These are phyloP conservation scores for Colletotrichum echinochloae DNA, from an alignment of 2,329 filamentous ascomycete species.

Conservation along the genomic window DNA sequence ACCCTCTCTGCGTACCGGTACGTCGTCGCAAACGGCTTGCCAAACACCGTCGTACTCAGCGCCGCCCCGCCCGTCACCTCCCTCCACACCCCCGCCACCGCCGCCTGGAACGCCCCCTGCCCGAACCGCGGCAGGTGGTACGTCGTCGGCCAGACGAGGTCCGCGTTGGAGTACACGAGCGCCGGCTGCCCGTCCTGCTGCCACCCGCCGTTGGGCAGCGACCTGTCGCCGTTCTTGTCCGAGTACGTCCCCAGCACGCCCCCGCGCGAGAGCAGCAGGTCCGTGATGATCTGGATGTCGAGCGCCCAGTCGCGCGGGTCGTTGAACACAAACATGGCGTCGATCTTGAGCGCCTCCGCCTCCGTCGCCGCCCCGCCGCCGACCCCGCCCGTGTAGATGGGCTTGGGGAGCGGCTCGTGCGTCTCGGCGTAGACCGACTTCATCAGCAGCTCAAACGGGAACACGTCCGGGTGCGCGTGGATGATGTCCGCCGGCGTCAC, in stretches of 20 bases:
- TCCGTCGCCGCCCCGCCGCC: conserved; percentile 50
- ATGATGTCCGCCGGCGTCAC: conserved; percentile 89
- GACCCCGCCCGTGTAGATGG: conserved; percentile 57
- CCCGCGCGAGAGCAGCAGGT: conserved; percentile 82
- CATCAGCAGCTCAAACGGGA: conserved; percentile 82
- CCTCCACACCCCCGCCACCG: conserved; percentile 83
- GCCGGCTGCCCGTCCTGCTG: conserved; percentile 83
- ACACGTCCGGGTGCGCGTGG: conserved; percentile 78
- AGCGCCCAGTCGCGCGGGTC: conserved; percentile 97
- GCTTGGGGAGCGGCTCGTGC: conserved; percentile 67
- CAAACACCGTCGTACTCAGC: conserved; percentile 76
- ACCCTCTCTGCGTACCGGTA: conserved; percentile 87
- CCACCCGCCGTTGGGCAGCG: conserved; percentile 80
- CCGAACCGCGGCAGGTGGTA: conserved; percentile 90
- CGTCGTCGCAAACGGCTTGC: conserved; percentile 83
- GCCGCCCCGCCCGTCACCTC: conserved; percentile 74
- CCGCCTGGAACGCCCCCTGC: conserved; percentile 89
- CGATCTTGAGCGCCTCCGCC: conserved; percentile 75
- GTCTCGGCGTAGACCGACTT: conserved; percentile 69
- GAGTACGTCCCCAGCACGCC: conserved; percentile 87
- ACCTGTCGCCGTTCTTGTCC: conserved; percentile 72
- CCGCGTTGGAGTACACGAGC: conserved; percentile 90
- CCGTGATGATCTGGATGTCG: conserved; percentile 85
- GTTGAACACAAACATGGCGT: conserved; percentile 94
- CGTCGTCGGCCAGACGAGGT: conserved; percentile 88